Evolutionary conservation across 139 green algal genomes (phyloP).

Genomic region (Medakamo hakoo): DNA sequence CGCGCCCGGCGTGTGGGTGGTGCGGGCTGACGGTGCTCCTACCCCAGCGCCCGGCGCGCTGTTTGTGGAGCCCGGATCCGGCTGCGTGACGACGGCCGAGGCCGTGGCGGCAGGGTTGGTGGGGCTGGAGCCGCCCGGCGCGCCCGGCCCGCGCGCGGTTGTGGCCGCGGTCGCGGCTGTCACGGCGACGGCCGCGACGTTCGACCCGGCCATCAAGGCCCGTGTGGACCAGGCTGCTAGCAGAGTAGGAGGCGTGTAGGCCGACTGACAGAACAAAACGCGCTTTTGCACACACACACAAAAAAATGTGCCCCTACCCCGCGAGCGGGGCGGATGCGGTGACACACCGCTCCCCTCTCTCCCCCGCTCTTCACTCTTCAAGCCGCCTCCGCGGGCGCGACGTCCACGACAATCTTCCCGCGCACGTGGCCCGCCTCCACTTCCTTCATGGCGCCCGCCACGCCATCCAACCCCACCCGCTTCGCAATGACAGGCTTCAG

Average conservation of each 20-base stretch:
- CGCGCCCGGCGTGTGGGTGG: not conserved
- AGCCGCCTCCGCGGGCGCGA: not conserved
- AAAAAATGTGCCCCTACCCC: too few species aligned
- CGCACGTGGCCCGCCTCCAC: constrained; percentile 8
- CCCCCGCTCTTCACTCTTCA: not conserved
- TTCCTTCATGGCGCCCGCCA: constrained; percentile 12
- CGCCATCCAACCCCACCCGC: constrained; percentile 13
- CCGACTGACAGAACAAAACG: too few species aligned
- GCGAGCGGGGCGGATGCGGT: too few species aligned
- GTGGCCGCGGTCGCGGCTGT: too few species aligned
- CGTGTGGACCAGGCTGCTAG: too few species aligned
- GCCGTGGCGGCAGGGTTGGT: constrained; percentile 7
- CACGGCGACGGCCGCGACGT: too few species aligned
- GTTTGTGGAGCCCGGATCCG: constrained; percentile 3
- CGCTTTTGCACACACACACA: too few species aligned
- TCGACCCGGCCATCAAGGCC: too few species aligned
- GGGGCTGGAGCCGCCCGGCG: constrained; percentile 2
- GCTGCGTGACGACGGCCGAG: constrained; percentile 12
- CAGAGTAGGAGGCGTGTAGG: too few species aligned
- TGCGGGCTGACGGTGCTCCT: not conserved
- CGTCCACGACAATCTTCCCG: constrained; percentile 20
- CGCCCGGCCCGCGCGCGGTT: too few species aligned
- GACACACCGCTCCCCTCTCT: not conserved
- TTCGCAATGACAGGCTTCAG: too few species aligned
- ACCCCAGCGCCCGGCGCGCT: not conserved